A percentile compares a stretch with the other conserved stretches of the same genome.
Evolutionary conservation across 2,329 filamentous ascomycete genomes (phyloP).

Genomic region (Hymenoscyphus fraxineus): DNA sequence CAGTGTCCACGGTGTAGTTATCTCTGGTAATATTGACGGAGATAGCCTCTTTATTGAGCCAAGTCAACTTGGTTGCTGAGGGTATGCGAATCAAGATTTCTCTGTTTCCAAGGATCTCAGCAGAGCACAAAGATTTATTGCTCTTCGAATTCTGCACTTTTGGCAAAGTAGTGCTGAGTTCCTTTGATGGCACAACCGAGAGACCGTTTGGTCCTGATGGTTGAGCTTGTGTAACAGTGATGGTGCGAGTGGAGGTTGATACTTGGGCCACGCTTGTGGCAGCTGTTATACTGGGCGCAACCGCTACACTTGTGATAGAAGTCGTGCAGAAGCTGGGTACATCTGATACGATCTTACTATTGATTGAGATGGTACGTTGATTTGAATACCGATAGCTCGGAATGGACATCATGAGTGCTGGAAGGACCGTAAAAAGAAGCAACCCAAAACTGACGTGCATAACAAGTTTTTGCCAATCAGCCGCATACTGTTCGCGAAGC

Average conservation of each 20-base stretch:
- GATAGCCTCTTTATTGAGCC: constrained; percentile 55
- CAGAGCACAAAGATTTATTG: constrained; percentile 41
- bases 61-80: constrained; percentile 47
- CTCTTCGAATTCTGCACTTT: constrained; percentile 17
- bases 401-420: constrained; percentile 23
- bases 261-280: constrained; percentile 27
- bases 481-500: constrained; percentile 19
- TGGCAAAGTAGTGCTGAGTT: constrained; percentile 29
- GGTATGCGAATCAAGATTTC: constrained; percentile 54
- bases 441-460: constrained; percentile 26
- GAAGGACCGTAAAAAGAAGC: constrained; percentile 27
- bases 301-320: constrained; percentile 20
- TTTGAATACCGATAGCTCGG: constrained; percentile 24
- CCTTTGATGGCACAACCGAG: constrained; percentile 41
- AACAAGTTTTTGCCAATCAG: constrained; percentile 26
- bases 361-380: constrained; percentile 32
- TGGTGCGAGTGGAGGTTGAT: constrained; percentile 32
- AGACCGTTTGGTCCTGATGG: constrained; percentile 37
- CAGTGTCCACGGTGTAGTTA: constrained; percentile 45
- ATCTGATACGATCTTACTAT: constrained; percentile 32
- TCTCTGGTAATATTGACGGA: constrained; percentile 52
- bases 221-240: constrained; percentile 35
- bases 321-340: constrained; percentile 26
- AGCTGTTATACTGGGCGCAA: constrained; percentile 22
- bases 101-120: constrained; percentile 43